Evolutionary conservation across 208 protist genomes (phyloP).

Genomic region (Leishmania tarentolae): DNA sequence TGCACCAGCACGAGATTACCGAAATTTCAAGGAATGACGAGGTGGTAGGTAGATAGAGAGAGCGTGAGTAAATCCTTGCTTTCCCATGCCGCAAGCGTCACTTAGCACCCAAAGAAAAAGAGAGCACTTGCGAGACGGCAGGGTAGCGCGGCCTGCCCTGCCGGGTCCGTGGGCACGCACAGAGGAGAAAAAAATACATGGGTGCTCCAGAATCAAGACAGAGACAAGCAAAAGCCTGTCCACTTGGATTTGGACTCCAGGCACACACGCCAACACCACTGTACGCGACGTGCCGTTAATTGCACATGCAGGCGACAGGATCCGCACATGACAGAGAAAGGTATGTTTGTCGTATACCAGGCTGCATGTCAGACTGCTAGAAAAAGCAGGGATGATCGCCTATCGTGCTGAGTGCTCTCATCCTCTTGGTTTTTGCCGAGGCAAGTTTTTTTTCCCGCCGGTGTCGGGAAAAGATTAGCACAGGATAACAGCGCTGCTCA

Average conservation of each 20-base stretch:
- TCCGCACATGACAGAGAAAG: not conserved
- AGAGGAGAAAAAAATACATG: not conserved
- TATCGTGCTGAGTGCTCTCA: not conserved
- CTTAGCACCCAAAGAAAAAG: not conserved
- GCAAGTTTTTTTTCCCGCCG: too few species aligned
- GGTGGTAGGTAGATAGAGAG: not conserved
- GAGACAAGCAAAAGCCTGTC: not conserved
- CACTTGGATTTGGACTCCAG: not conserved
- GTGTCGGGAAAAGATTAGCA: too few species aligned
- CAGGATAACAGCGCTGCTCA: too few species aligned
- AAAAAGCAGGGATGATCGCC: not conserved
- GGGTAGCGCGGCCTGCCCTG: not conserved
- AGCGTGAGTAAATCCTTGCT: not conserved
- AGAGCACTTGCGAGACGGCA: not conserved
- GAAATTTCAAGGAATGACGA: not conserved
- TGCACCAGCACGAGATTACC: not conserved
- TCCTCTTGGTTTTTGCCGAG: not conserved
- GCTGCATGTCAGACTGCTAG: not conserved
- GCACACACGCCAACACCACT: not conserved
- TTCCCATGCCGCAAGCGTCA: not conserved
- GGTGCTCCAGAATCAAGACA: not conserved
- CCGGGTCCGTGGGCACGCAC: not conserved
- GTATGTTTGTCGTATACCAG: not conserved
- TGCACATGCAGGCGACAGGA: not conserved
- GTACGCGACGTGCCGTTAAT: not conserved